Conservation (phyloP, 306 rosid genomes). For the Lupinus albus region DNA sequence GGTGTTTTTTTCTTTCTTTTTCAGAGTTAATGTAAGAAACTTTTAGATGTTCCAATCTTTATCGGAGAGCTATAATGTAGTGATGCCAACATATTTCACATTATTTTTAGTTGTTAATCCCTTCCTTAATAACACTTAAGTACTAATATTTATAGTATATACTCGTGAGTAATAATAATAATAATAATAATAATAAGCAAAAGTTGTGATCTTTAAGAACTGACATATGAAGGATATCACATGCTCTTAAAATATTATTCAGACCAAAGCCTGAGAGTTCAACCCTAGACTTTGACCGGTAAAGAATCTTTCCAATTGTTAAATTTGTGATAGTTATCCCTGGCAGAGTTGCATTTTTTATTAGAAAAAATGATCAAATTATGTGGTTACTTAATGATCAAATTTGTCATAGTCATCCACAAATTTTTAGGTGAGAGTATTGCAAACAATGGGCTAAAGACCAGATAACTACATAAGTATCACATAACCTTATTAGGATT, state of each 20-base stretch:
- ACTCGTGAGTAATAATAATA: neutral
- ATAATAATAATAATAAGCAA: conserved; percentile 31
- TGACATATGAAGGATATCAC: conserved; percentile 48
- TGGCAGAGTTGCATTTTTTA: conserved; percentile 7
- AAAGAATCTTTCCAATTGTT: conserved; percentile 68
- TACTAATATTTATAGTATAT: neutral
- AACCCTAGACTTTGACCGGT: conserved; percentile 56
- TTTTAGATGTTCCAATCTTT: conserved; percentile 28
- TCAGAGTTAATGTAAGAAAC: conserved; percentile 22
- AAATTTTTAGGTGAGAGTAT: no score
- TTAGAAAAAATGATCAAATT: conserved; percentile 13
- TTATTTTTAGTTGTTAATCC: conserved; percentile 2
- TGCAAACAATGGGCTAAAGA: no score
- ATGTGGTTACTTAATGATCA: neutral
- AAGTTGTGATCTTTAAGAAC: conserved; percentile 32
- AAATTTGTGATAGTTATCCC: conserved; percentile 48
- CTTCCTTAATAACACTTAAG: neutral
- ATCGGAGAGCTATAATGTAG: conserved; percentile 5
- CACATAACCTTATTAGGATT: no score
- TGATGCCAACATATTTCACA: conserved; percentile 14
- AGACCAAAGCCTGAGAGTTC: conserved; percentile 48
- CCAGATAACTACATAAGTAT: no score
- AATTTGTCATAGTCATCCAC: no score
- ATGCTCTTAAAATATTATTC: conserved; percentile 47
- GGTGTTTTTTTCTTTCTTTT: no score